A percentile compares a stretch with the other conserved stretches of the same genome.
phyloP scores from a whole-genome alignment of 371 early-diverging fungal genomes.

The Phascolomyces articulosus region DNA sequence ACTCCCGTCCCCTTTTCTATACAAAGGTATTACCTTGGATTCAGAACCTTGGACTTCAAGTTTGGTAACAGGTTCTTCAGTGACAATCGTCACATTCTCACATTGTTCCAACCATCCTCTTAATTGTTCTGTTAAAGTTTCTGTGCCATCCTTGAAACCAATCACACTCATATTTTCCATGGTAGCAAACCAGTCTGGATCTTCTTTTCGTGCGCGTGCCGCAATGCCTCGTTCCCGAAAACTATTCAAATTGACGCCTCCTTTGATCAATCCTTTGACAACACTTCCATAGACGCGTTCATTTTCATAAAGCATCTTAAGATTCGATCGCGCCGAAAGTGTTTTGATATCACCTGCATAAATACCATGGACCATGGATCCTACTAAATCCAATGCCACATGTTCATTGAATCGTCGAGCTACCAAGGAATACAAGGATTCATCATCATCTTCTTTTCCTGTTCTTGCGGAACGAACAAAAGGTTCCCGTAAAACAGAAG shows the following conservation, averaged over 20 bases:
- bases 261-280: slow-evolving; percentile 39
- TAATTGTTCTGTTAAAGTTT: slow-evolving; percentile 67
- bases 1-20: not conserved
- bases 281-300: slow-evolving; percentile 76
- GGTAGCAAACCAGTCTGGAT: slow-evolving; percentile 62
- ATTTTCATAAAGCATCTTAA: slow-evolving; percentile 66
- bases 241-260: slow-evolving; percentile 33
- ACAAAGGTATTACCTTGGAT: slow-evolving; percentile 43
- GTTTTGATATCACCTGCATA: slow-evolving; percentile 86
- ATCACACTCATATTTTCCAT: slow-evolving; percentile 73
- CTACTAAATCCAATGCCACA: slow-evolving; percentile 60
- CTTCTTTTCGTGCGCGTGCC: slow-evolving; percentile 32
- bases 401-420: slow-evolving; percentile 76
- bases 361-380: slow-evolving; percentile 91
- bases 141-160: slow-evolving; percentile 82
- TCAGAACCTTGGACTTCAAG: not conserved
- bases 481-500: slow-evolving; percentile 50
- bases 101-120: slow-evolving; percentile 41
- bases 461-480: slow-evolving; percentile 25
- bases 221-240: slow-evolving; percentile 48
- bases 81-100: slow-evolving; percentile 60
- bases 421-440: slow-evolving; percentile 65
- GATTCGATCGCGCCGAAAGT: slow-evolving; percentile 76
- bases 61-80: slow-evolving; percentile 31
- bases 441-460: slow-evolving; percentile 70